Base-by-base conservation (phyloP, 768 basidiomycete genomes). In the Agrocybe praecox region DNA sequence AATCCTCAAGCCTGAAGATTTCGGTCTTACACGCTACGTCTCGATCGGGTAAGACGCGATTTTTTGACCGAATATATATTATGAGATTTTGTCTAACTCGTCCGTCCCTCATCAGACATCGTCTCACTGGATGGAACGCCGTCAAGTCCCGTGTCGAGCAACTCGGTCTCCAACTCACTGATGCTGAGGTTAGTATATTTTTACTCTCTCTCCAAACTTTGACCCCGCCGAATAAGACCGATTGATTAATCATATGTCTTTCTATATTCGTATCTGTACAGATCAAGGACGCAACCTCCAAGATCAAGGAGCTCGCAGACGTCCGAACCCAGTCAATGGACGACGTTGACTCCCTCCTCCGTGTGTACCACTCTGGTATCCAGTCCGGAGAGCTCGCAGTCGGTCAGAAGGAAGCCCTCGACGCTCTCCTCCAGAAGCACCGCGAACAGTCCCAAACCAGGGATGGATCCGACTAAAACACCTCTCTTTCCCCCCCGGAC, bases 91-190 rank as follows among this genome's bases (percentile, higher is more conserved):
- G 11, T 18, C 33, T 48, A n/a, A 49, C 19, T 15, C 15, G n/a
- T 49, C 21, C 48, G 24, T 19, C 24, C 33, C 46, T 58, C 48
- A 60, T 3, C 57, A 92, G 93, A 23, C 95, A 97, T 73, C 92
- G 95, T 66, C 80, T 98, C 58, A 98, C 95, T 7, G 96, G 96
- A 47, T 99, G 96, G 97, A 98, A 98, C 72, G 97, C 97, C 42
- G 96, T 99, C 86, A 99, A 98, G 85, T 94, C 92, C 56, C 92
- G 97, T 71, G 97, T 96, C 21, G 97, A 99, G 77, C 97, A 99
- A 72, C 86, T 99, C 46, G 90, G 93, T 57, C 83, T 99, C 56
- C 80, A 83, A 54, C 82, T 99, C 65, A 90, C 86, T 2, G 97
- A 99, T 68, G 96, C 91, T 6, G 88, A 96, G 84, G 89, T 88